Percentiles rank a stretch among this genome's conserved stretches.
Evolutionary conservation across 768 basidiomycete species (phyloP).

Genomic region (Podaxis sp.): DNA sequence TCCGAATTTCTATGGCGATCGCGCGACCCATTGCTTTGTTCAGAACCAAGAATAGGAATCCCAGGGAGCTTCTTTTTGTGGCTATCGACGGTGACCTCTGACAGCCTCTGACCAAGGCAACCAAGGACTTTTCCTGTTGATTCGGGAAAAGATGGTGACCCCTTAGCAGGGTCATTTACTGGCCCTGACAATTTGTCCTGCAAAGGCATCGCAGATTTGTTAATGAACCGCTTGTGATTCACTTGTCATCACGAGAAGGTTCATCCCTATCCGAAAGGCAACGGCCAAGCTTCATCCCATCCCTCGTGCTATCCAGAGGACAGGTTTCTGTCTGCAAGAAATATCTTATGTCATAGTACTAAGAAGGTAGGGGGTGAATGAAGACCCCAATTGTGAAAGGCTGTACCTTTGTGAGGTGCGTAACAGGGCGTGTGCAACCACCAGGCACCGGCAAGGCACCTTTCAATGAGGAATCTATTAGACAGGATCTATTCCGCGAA

Average conservation of each 20-base stretch:
- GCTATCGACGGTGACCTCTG: not conserved
- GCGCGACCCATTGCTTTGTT: not conserved
- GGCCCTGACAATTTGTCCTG: not conserved
- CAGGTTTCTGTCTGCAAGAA: too few relatives aligned
- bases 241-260: too few relatives aligned
- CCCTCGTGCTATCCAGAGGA: too few relatives aligned
- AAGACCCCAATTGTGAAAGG: not conserved
- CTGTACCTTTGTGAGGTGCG: constrained; percentile 6
- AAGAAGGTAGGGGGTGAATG: not conserved
- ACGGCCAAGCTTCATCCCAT: too few relatives aligned
- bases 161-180: not conserved
- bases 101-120: not conserved
- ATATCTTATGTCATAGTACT: too few relatives aligned
- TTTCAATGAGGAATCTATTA: not conserved
- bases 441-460: constrained; percentile 15
- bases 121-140: not conserved
- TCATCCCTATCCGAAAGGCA: too few relatives aligned
- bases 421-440: constrained; percentile 1
- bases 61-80: too few relatives aligned
- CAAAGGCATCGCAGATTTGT: too few relatives aligned
- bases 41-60: too few relatives aligned
- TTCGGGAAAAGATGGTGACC: not conserved
- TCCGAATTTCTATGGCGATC: not conserved
- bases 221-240: too few relatives aligned
- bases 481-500: constrained; percentile 6